Base-by-base conservation (phyloP, 345 rosid species). In the Viola odorata region DNA sequence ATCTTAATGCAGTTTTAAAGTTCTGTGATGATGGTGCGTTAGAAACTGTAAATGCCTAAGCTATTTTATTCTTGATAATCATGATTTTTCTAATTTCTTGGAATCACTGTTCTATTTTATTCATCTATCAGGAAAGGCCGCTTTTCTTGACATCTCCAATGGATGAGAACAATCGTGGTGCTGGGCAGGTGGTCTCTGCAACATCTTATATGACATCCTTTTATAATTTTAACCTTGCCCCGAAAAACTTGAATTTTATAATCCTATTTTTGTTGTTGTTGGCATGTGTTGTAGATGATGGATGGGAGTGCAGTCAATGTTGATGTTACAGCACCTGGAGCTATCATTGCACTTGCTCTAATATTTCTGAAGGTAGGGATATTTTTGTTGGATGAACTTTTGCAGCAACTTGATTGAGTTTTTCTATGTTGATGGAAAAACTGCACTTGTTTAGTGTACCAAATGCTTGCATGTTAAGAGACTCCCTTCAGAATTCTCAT, bases 241-340 rank as follows among this genome's bases (percentile, higher is more conserved):
- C 32, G 2, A 23, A 23, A 23, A 23, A 23, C 32, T 16, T 4
- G 32, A 13, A 39, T 50, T 6, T 36, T 3, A 40, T 37, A 39
- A 12, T 14, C 8, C 8, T 10, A 37, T 45, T 47, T 48, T 41
- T 11, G 17, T 50, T 41, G 15, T 61, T 56, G 4, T 41, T 44
- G 39, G 56, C 7, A 44, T 69, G n/a, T n/a, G 72, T 61, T 68
- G 58, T 70, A 90, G 97, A 82, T 87, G 81, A 83, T 83, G 84
- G 99, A 92, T 65, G 94, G 85, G 66, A 71, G 78, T 56, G 67
- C 76, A 36, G 79, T 91, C 60, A 87, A 87, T 82, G 84, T 90
- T 77, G 94, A 92, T 79, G 95, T 92, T 40, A 86, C 99, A 53
- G 96, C 99, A 66, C 97, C 99, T 73, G 99, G 99, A 63, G 91